A percentile compares a stretch with the other conserved stretches of the same genome.
Evolutionary conservation across 2,329 filamentous ascomycete species (phyloP).

Genomic region (Phaeosphaeria sp.): DNA sequence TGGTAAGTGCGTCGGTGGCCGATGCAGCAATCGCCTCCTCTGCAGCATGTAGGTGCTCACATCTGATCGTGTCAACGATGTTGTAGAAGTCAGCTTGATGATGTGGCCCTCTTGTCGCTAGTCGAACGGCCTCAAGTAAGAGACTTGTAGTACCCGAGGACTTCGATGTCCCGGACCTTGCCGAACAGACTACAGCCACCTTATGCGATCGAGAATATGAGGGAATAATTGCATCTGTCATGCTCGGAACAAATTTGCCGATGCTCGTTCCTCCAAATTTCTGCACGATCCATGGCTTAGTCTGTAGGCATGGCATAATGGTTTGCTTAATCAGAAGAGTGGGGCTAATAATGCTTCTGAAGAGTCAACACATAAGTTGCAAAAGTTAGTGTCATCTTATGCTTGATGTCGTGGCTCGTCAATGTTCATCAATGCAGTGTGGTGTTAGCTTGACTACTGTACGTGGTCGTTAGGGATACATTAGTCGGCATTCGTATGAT

Average conservation of each 20-base stretch:
- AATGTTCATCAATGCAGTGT: background rate
- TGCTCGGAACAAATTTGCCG: slow-evolving; percentile 76
- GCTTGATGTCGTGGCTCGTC: no score
- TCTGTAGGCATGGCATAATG: background rate
- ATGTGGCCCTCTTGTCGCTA: slow-evolving; percentile 42
- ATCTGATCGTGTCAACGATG: slow-evolving; percentile 52
- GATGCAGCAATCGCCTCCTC: background rate
- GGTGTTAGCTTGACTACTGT: background rate
- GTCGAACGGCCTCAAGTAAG: slow-evolving; percentile 52
- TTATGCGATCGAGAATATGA: slow-evolving; percentile 47
- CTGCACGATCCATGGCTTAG: slow-evolving; percentile 74
- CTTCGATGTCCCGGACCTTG: slow-evolving; percentile 90
- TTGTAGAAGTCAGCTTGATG: slow-evolving; percentile 67
- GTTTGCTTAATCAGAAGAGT: no score
- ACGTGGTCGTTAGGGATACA: background rate
- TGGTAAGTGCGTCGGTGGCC: slow-evolving; percentile 53
- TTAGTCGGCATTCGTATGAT: background rate
- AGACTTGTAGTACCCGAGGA: slow-evolving; percentile 88
- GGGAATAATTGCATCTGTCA: slow-evolving; percentile 37
- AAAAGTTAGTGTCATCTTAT: no score
- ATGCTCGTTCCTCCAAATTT: slow-evolving; percentile 94
- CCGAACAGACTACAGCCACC: slow-evolving; percentile 86
- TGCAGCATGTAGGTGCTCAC: background rate
- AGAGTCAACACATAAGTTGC: no score
- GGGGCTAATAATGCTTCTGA: no score